These are phyloP conservation scores for Nyctanthes arbortristis DNA, from an alignment of 257 asterid genomes.

Conservation along the genomic window DNA sequence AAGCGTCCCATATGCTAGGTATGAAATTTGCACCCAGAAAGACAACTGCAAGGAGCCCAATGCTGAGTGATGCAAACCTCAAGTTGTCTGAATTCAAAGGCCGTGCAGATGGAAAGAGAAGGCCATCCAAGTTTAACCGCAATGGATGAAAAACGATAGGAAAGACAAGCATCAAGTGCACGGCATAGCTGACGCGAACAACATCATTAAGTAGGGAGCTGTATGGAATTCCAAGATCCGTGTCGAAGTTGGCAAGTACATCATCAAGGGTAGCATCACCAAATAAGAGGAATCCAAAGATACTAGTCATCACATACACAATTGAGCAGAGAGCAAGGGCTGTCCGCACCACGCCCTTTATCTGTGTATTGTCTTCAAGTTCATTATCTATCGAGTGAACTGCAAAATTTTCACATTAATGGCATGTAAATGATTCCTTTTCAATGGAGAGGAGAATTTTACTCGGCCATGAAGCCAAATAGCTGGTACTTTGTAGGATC, in stretches of 20 bases:
- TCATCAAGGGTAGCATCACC: conserved; percentile 93
- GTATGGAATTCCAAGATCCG: conserved; percentile 88
- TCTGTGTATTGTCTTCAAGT: conserved; percentile 77
- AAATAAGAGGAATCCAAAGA: conserved; percentile 89
- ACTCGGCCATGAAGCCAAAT: not conserved
- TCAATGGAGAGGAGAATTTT: not conserved
- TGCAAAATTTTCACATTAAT: conserved; percentile 36
- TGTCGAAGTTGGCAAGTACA: conserved; percentile 88
- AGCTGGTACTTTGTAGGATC: conserved; percentile 9
- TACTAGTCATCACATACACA: conserved; percentile 78
- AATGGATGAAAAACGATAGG: conserved; percentile 86
- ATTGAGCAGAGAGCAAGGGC: conserved; percentile 83
- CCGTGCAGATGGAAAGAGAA: conserved; percentile 82
- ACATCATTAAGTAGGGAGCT: conserved; percentile 78
- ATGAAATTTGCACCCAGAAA: conserved; percentile 93
- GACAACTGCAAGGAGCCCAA: conserved; percentile 60
- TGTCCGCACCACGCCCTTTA: conserved; percentile 73
- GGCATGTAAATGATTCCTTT: conserved; percentile 4
- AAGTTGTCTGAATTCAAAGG: conserved; percentile 58
- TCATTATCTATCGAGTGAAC: conserved; percentile 95
- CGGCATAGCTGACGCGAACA: conserved; percentile 95
- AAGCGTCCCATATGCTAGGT: conserved; percentile 99
- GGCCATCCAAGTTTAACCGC: conserved; percentile 87
- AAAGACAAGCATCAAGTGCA: conserved; percentile 96
- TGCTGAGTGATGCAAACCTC: conserved; percentile 66